Percentiles rank a stretch among this genome's conserved stretches.
phyloP scores from a whole-genome alignment of 805 yeast species.

The Crinitomyces ghanaensis region DNA sequence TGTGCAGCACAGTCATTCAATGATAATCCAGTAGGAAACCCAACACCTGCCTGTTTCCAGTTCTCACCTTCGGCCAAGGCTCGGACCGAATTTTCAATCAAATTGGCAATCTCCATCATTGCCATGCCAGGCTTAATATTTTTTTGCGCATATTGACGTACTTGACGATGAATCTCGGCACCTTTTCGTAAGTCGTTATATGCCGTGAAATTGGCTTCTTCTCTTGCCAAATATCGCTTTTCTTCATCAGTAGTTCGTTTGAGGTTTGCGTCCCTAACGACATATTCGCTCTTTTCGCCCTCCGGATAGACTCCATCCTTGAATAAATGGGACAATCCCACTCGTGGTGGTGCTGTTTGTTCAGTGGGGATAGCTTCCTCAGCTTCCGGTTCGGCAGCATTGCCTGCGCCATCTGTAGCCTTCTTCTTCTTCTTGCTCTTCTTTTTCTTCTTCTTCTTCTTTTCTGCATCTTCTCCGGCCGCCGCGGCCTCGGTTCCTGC shows the following conservation, averaged over 20 bases:
- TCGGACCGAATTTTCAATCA: conserved; percentile 77
- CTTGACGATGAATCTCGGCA: conserved; percentile 92
- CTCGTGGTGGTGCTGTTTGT: conserved; percentile 38
- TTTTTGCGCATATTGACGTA: conserved; percentile 65
- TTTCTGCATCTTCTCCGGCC: conserved; percentile 13
- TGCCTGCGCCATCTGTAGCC: conserved; percentile 8
- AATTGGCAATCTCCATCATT: conserved; percentile 79
- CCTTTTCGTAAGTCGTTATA: conserved; percentile 92
- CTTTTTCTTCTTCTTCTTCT: conserved; percentile 45
- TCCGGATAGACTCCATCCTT: conserved; percentile 71
- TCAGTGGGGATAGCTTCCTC: conserved; percentile 40
- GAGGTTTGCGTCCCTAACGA: conserved; percentile 51
- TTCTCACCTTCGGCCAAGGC: conserved; percentile 57
- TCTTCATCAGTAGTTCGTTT: conserved; percentile 81
- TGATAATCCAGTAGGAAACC: conserved; percentile 97
- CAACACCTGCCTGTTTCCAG: conserved; percentile 65
- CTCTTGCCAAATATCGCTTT: conserved; percentile 62
- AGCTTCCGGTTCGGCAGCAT: no score
- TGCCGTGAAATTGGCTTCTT: conserved; percentile 38
- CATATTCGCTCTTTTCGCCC: conserved; percentile 79
- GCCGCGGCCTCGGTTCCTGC: conserved; percentile 2
- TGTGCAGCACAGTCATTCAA: conserved; percentile 94
- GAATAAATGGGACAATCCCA: conserved; percentile 54
- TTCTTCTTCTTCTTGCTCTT: conserved; percentile 17
- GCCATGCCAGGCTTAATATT: conserved; percentile 83